Evolutionary conservation across 495 filamentous ascomycete genomes (phyloP), one percentile per base, ranked within the genome.

Genomic region (Aspergillus saccharolyticus): DNA sequence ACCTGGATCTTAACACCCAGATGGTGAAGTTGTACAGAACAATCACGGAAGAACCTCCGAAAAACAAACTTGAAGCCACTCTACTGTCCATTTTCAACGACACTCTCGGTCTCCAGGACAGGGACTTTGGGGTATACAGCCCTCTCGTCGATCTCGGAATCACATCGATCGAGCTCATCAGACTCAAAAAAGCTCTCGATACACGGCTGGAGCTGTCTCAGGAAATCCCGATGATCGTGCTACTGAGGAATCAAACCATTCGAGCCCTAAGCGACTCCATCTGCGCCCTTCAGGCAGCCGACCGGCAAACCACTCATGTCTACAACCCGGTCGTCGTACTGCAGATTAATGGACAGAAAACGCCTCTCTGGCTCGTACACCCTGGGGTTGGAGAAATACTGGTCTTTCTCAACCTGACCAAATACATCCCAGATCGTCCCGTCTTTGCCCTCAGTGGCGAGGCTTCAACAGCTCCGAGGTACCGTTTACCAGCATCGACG

Each of bases 381-480:
- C 81, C 83, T 0, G 82, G 82, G 3, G 71, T 79, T 1, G 81
- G 81, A 14, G 83, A 85, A 51, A 67, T 84, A 0, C 70, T 85
- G 1, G 75, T 85, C 44, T 86, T 85, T 64, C 62, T 85, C 18
- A 64, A 67, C 19, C 64, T 86, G 1, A 73, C 75, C 10, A 62
- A 78, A 4, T 66, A 74, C 49, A 53, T 83, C 30, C 57, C 52
- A 4, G 75, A 81, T 52, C 80, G 83, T 0, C 77, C 79, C 0
- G 68, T 84, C 18, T 79, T 81, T 57, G 82, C 78, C 1, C 54
- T 86, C 12, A 77, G 82, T 1, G 77, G 0, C 70, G 73, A 1
- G 83, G 83, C 4, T 81, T 83, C 65, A 66, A 81, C 33, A 46
- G 55, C 2, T 65, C 67, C 33, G 69, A 81, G 52, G n/a, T 45